Base-by-base conservation (phyloP, 2,329 filamentous ascomycete genomes). In the Cladosporium sp. region DNA sequence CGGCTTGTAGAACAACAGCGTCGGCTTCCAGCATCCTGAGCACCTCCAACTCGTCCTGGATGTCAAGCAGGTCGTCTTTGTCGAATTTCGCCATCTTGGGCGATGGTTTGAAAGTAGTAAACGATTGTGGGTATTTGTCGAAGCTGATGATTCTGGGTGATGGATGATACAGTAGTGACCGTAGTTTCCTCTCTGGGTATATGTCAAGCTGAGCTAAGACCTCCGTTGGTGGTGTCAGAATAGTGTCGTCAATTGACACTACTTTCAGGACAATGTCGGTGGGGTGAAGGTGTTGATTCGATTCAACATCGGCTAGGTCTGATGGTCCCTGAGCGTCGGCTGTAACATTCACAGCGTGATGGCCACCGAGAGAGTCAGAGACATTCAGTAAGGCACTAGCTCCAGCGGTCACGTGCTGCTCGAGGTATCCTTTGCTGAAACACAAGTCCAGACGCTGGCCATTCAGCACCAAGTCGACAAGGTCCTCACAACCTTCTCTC, bases 31-130 rank as follows among this genome's bases (percentile, higher is more conserved):
- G 66, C 21, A 73, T 63, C 18, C 72, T 72, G 1, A 83, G 75
- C 36, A 79, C 76, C 34, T 77, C 77, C 51, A 82, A 75, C 62
- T 82, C 75, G 54, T 77, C 74, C 65, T 79, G 77, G 36, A 73
- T 67, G 43, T 75, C 62, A n/a, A 59, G 56, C 43, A 64, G n/a
- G 32, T 49, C 53, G 36, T 64, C 53, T 32, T 64, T 59, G 36
- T 63, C 49, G 23, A 56, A 54, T 39, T 54, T 56, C 3, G 23
- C 34, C 60, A 63, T 63, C 14, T 43, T 56, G 32, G 49, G 18
- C 2, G 49, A 11, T 11, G 60, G 32, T 23, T 43, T 51, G n/a
- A 63, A 46, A 26, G 21, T 63, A 13, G 60, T 63, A 7, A 63
- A 63, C 26, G 60, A 63, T 56, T 63, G 60, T 46, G 49, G 32